Evolutionary conservation across 2,329 filamentous ascomycete species (phyloP).

Genomic region (Pezicula neosporulosa): DNA sequence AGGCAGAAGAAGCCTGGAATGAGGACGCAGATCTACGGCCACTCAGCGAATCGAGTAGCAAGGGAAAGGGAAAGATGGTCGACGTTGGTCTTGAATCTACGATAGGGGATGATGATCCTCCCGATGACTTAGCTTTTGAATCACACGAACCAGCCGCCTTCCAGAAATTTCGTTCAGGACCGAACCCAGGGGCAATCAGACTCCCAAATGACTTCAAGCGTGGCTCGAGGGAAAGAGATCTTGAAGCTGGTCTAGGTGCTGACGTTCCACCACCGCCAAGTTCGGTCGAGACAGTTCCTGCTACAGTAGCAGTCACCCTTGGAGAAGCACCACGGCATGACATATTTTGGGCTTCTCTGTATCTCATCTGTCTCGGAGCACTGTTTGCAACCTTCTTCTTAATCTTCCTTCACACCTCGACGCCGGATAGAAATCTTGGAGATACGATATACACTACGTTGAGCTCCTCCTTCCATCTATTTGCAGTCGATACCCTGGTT

Average conservation of each 20-base stretch:
- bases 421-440: constrained; percentile 68
- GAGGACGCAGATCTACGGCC: constrained; percentile 21
- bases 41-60: constrained; percentile 31
- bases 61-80: constrained; percentile 68
- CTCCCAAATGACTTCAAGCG: constrained; percentile 22
- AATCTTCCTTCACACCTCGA: constrained; percentile 82
- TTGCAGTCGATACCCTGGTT: constrained; percentile 89
- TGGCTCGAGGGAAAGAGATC: constrained; percentile 13
- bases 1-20: constrained; percentile 25
- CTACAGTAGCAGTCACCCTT: constrained; percentile 53
- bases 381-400: constrained; percentile 87
- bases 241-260: constrained; percentile 14
- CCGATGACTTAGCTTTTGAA: constrained; percentile 57
- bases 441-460: constrained; percentile 94
- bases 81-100: constrained; percentile 79
- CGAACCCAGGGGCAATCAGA: constrained; percentile 25
- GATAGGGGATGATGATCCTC: constrained; percentile 55
- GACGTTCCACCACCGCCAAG: constrained; percentile 22
- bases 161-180: constrained; percentile 46
- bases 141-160: constrained; percentile 56
- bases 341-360: constrained; percentile 87
- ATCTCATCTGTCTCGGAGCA: constrained; percentile 77
- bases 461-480: constrained; percentile 80
- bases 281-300: constrained; percentile 42
- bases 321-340: constrained; percentile 79